Percentiles rank a stretch among this genome's conserved stretches.
phyloP scores from a whole-genome alignment of 257 asterid genomes.

The Thymus mandschuricus region DNA sequence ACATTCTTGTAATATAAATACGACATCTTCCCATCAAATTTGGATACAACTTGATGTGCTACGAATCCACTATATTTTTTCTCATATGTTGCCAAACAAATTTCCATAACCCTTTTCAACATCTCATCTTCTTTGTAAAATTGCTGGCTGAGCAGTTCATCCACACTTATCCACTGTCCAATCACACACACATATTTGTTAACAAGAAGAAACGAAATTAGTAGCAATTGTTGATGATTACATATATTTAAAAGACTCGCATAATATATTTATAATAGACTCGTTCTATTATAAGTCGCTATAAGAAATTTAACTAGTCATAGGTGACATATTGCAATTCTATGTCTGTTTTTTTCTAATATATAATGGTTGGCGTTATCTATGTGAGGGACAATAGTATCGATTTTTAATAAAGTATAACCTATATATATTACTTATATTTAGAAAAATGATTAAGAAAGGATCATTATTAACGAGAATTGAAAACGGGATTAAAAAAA shows the following conservation, averaged over 20 bases:
- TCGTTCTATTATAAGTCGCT: no score
- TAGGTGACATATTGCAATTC: no score
- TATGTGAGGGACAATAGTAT: no score
- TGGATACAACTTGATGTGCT: conserved; percentile 31
- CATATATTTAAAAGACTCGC: not conserved
- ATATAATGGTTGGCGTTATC: no score
- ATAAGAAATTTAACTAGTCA: no score
- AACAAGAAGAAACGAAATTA: not conserved
- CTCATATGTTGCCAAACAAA: conserved; percentile 35
- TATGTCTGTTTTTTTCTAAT: no score
- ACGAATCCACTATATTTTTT: conserved; percentile 31
- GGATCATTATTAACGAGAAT: no score
- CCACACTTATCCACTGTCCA: conserved; percentile 42
- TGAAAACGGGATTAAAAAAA: no score
- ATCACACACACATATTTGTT: not conserved
- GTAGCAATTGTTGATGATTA: not conserved
- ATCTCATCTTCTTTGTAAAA: conserved; percentile 46
- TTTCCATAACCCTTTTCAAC: conserved; percentile 40
- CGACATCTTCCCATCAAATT: conserved; percentile 47
- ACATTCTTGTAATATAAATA: conserved; percentile 36
- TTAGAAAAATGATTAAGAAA: no score
- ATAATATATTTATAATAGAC: not conserved
- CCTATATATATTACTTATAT: no score
- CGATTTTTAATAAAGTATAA: no score
- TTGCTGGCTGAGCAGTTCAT: conserved; percentile 38